Percentiles rank a stretch among this genome's conserved stretches.
Evolutionary conservation across 768 basidiomycete genomes (phyloP).

Genomic region (Xerocomus potaroensis): DNA sequence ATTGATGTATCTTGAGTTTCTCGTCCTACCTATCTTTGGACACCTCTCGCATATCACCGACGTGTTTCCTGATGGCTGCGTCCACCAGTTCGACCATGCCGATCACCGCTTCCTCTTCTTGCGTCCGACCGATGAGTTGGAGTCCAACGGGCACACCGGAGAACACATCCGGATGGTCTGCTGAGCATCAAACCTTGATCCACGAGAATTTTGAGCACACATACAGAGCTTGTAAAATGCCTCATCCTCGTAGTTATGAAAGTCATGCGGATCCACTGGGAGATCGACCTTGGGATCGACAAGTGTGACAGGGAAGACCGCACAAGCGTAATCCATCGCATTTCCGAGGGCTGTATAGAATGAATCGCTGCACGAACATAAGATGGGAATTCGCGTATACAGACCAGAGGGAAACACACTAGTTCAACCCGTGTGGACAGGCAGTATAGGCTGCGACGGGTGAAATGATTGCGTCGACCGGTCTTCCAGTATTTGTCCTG

Average conservation of each 20-base stretch:
- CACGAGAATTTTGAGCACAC: constrained; percentile 8
- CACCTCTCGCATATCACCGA: background rate
- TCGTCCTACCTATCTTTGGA: too few relatives aligned
- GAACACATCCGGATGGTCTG: constrained; percentile 45
- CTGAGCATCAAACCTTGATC: background rate
- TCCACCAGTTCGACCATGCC: constrained; percentile 44
- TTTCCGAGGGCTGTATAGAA: constrained; percentile 48
- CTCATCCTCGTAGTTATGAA: constrained; percentile 41
- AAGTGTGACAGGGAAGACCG: constrained; percentile 45
- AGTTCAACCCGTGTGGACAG: constrained; percentile 41
- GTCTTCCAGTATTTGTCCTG: constrained; percentile 44
- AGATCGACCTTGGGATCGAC: constrained; percentile 42
- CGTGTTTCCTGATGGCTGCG: constrained; percentile 30
- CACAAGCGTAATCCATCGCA: constrained; percentile 41
- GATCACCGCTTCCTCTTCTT: constrained; percentile 52
- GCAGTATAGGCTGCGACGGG: constrained; percentile 42
- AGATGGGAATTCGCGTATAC: constrained; percentile 5
- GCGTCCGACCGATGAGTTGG: constrained; percentile 44
- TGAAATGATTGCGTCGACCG: constrained; percentile 50
- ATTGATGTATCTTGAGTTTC: too few relatives aligned
- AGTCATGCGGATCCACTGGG: constrained; percentile 33
- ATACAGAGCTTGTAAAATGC: constrained; percentile 42
- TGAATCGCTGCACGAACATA: constrained; percentile 26
- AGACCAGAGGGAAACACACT: constrained; percentile 24
- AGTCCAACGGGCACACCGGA: constrained; percentile 43